Evolutionary conservation across 2,329 filamentous ascomycete genomes (phyloP).

Genomic region (Botrytis fabae): DNA sequence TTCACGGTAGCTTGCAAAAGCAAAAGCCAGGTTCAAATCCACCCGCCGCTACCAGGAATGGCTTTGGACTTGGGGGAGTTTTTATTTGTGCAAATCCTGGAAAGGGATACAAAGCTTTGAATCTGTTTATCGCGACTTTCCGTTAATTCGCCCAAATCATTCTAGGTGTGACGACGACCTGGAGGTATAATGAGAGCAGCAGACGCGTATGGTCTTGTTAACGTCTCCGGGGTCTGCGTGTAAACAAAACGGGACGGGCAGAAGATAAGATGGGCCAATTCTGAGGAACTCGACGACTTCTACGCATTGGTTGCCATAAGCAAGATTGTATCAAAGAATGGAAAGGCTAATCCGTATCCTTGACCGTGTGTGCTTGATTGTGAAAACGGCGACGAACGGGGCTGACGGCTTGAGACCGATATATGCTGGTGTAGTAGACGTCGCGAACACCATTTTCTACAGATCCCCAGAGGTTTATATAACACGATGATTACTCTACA

Average conservation of each 20-base stretch:
- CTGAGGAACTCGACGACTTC: not conserved
- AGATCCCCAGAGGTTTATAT: not conserved
- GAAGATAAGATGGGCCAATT: not conserved
- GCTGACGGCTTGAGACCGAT: not conserved
- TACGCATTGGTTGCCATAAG: not conserved
- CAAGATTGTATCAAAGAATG: not conserved
- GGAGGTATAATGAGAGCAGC: not conserved
- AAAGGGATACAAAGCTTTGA: slow-evolving; percentile 10
- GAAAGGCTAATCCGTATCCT: not conserved
- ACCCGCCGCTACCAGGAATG: slow-evolving; percentile 8
- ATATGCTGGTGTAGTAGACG: not conserved
- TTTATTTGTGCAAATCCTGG: not conserved
- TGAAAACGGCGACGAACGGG: not conserved
- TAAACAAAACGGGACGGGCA: not conserved
- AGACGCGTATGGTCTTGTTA: not conserved
- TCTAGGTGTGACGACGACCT: not conserved
- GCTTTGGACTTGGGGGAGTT: not conserved
- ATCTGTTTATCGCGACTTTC: slow-evolving; percentile 11
- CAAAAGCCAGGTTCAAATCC: not conserved
- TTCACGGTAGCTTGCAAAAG: slow-evolving; percentile 2
- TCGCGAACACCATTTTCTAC: not conserved
- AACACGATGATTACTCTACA: not conserved
- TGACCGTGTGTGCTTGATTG: not conserved
- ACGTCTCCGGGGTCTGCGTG: not conserved
- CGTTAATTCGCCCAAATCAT: not conserved